Evolutionary conservation across 805 yeast species (phyloP).

Genomic region (Osmozyma mogii): DNA sequence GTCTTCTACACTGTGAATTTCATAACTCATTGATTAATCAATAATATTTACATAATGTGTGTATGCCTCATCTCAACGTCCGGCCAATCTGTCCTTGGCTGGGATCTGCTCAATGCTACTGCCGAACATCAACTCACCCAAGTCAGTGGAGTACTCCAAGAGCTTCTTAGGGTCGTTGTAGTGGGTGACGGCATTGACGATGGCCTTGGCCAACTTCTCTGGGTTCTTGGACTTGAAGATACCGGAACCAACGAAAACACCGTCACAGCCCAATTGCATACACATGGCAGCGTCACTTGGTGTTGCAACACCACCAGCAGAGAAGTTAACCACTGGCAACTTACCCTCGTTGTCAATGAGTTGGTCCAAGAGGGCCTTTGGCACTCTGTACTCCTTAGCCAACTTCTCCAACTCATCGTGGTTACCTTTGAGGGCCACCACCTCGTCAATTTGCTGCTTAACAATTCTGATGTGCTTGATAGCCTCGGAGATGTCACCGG

Average conservation of each 20-base stretch:
- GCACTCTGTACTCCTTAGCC: slow-evolving; percentile 56
- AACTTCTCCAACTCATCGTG: slow-evolving; percentile 39
- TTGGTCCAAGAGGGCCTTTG: slow-evolving; percentile 43
- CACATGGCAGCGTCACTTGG: slow-evolving; percentile 83
- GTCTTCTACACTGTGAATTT: too few species aligned
- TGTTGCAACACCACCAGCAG: slow-evolving; percentile 85
- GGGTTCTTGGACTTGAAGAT: slow-evolving; percentile 72
- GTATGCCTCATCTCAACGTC: not conserved
- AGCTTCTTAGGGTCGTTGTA: slow-evolving; percentile 53
- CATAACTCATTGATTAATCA: not conserved
- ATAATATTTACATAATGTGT: not conserved
- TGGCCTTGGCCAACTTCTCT: slow-evolving; percentile 65
- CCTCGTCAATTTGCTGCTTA: slow-evolving; percentile 45
- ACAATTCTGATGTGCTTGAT: slow-evolving; percentile 65
- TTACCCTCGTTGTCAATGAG: slow-evolving; percentile 46
- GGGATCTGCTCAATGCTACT: slow-evolving; percentile 46
- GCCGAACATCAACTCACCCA: slow-evolving; percentile 76
- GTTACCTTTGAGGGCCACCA: slow-evolving; percentile 25
- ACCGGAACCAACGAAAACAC: slow-evolving; percentile 73
- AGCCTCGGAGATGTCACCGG: slow-evolving; percentile 81
- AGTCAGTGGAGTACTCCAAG: slow-evolving; percentile 58
- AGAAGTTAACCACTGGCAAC: slow-evolving; percentile 77
- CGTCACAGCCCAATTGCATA: slow-evolving; percentile 76
- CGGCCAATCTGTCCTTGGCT: slow-evolving; percentile 39
- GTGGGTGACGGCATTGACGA: slow-evolving; percentile 71